Conservation (phyloP, 495 filamentous ascomycete genomes). For the Penicillium argentinense region DNA sequence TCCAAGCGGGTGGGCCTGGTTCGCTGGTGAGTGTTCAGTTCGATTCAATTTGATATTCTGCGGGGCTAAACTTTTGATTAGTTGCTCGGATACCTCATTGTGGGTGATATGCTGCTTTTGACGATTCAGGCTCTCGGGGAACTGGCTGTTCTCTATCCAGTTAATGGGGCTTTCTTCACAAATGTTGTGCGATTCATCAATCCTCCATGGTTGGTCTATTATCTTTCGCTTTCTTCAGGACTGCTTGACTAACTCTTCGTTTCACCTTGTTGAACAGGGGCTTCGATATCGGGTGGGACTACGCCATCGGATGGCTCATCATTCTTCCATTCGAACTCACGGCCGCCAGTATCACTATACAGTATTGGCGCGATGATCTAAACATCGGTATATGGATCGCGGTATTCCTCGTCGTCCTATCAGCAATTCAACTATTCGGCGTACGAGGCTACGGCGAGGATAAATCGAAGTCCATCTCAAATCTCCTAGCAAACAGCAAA, state of each 20-base stretch:
- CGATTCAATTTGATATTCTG: neutral
- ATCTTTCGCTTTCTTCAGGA: neutral
- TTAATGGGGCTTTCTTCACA: slow-evolving; percentile 62
- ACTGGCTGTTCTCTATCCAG: slow-evolving; percentile 67
- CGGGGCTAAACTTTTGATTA: slow-evolving; percentile 13
- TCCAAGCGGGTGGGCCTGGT: slow-evolving; percentile 42
- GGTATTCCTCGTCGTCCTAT: slow-evolving; percentile 53
- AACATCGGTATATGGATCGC: slow-evolving; percentile 64
- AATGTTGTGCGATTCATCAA: slow-evolving; percentile 57
- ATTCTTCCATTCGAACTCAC: slow-evolving; percentile 65
- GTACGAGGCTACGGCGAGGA: slow-evolving; percentile 74
- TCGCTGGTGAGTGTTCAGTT: slow-evolving; percentile 22
- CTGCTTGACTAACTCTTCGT: neutral
- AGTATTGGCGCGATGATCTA: slow-evolving; percentile 63
- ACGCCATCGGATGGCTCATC: slow-evolving; percentile 68
- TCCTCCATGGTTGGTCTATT: slow-evolving; percentile 46
- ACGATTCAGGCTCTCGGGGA: slow-evolving; percentile 69
- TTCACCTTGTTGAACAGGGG: slow-evolving; percentile 27
- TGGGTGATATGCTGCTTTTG: slow-evolving; percentile 53
- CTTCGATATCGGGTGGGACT: slow-evolving; percentile 63
- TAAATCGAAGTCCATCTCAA: too few species aligned
- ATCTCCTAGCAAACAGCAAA: too few species aligned
- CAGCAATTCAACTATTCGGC: slow-evolving; percentile 50
- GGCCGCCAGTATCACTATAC: slow-evolving; percentile 74
- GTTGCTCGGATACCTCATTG: slow-evolving; percentile 49